Evolutionary conservation across 2,329 filamentous ascomycete genomes (phyloP).

Genomic region (Meredithiella fracta): DNA sequence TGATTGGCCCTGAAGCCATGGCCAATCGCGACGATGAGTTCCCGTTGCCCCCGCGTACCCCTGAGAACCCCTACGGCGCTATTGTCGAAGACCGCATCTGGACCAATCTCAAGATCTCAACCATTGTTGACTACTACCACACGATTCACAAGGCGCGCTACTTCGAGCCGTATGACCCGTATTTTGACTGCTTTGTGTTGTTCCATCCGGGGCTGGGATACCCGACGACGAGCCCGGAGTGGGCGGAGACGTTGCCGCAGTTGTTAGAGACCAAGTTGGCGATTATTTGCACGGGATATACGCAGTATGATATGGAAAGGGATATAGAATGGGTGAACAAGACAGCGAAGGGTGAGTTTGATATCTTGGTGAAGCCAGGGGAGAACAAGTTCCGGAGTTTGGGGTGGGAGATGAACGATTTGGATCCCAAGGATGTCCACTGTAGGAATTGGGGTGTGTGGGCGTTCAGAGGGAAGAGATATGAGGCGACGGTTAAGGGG

Average conservation of each 20-base stretch:
- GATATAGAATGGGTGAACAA: conserved; percentile 83
- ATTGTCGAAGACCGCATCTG: conserved; percentile 82
- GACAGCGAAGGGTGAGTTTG: conserved; percentile 76
- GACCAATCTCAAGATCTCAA: conserved; percentile 86
- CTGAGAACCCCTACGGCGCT: conserved; percentile 81
- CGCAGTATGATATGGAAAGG: conserved; percentile 82
- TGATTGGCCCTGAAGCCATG: conserved; percentile 95
- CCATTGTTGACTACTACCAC: conserved; percentile 96
- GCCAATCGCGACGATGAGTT: conserved; percentile 84
- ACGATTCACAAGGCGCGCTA: conserved; percentile 80
- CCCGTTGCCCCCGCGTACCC: conserved; percentile 70
- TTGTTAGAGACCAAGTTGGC: conserved; percentile 91
- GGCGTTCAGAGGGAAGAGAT: conserved; percentile 88
- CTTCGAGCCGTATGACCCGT: conserved; percentile 91
- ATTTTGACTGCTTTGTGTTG: conserved; percentile 93
- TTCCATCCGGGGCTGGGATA: conserved; percentile 96
- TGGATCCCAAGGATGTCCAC: conserved; percentile 84
- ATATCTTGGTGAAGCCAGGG: conserved; percentile 76
- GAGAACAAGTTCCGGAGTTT: conserved; percentile 90
- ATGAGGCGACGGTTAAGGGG: conserved; percentile 46
- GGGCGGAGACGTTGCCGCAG: conserved; percentile 76
- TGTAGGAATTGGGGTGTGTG: conserved; percentile 96
- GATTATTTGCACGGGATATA: conserved; percentile 89
- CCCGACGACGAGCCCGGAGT: conserved; percentile 82
- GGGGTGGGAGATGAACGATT: conserved; percentile 91